Conservation (phyloP, 345 rosid species). For the Hypericum androsaemum region DNA sequence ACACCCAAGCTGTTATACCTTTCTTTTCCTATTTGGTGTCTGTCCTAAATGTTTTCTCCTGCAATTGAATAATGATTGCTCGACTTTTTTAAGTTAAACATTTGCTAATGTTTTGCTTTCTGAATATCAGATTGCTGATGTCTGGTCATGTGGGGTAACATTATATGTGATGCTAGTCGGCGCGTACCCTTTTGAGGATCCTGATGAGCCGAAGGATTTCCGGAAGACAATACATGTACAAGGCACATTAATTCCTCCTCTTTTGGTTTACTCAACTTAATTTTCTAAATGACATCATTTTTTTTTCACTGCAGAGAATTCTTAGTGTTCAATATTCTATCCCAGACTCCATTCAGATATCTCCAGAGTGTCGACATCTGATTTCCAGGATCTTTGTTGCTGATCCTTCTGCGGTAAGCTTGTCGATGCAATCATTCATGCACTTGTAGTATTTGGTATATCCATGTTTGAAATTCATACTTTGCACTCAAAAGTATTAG, state of each 20-base stretch:
- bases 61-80: too few relatives aligned
- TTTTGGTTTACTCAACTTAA: not conserved
- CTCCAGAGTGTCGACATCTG: slow-evolving; percentile 22
- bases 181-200: slow-evolving; percentile 29
- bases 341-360: slow-evolving; percentile 17
- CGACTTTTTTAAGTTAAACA: too few relatives aligned
- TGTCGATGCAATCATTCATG: not conserved
- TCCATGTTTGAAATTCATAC: too few relatives aligned
- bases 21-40: too few relatives aligned
- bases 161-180: slow-evolving; percentile 24
- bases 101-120: too few relatives aligned
- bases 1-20: too few relatives aligned
- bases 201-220: slow-evolving; percentile 25
- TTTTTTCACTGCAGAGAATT: slow-evolving; percentile 20
- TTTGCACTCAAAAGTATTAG: too few relatives aligned
- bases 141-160: slow-evolving; percentile 30
- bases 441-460: too few relatives aligned
- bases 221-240: slow-evolving; percentile 24
- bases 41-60: too few relatives aligned
- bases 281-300: slow-evolving; percentile 4
- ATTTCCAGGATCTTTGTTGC: slow-evolving; percentile 21
- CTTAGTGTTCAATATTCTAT: slow-evolving; percentile 21
- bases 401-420: slow-evolving; percentile 24
- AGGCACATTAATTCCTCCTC: not conserved
- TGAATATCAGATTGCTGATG: slow-evolving; percentile 23